Evolutionary conservation across 75 land plant species (phyloP).

Genomic region (Ceratopteris richardii): DNA sequence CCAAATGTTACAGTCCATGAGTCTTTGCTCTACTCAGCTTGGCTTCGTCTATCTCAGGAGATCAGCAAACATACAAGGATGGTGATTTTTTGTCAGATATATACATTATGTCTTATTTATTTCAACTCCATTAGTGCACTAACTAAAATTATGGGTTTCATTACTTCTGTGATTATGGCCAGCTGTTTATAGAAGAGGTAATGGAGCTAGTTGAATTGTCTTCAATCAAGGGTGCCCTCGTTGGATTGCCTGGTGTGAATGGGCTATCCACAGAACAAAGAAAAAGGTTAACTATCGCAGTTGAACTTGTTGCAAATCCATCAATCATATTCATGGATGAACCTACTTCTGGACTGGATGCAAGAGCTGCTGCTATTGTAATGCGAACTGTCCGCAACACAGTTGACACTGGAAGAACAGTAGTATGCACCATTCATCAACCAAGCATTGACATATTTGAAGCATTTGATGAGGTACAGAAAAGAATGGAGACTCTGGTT

Average conservation of each 20-base stretch:
- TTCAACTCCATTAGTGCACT: too few species aligned
- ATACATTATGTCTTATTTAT: too few species aligned
- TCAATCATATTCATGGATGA: conserved; percentile 62
- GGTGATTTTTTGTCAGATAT: too few species aligned
- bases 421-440: conserved; percentile 68
- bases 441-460: conserved; percentile 75
- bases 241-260: conserved; percentile 50
- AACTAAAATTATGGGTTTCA: too few species aligned
- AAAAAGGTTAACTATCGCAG: conserved; percentile 52
- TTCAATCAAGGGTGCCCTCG: conserved; percentile 32
- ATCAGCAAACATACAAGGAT: conserved; percentile 24
- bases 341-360: conserved; percentile 59
- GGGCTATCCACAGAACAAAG: conserved; percentile 59
- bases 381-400: conserved; percentile 56
- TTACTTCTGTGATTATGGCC: neutral
- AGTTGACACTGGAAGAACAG: conserved; percentile 55
- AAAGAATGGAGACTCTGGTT: neutral
- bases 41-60: conserved; percentile 37
- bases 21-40: conserved; percentile 41
- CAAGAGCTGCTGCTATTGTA: conserved; percentile 56
- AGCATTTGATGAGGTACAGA: conserved; percentile 54
- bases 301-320: conserved; percentile 55
- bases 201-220: conserved; percentile 52
- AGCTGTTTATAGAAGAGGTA: conserved; percentile 44
- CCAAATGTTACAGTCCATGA: conserved; percentile 49